A percentile compares a stretch with the other conserved stretches of the same genome.
These are phyloP conservation scores for Diaporthe citri DNA, from an alignment of 2,329 filamentous ascomycete genomes.

Conservation along the genomic window DNA sequence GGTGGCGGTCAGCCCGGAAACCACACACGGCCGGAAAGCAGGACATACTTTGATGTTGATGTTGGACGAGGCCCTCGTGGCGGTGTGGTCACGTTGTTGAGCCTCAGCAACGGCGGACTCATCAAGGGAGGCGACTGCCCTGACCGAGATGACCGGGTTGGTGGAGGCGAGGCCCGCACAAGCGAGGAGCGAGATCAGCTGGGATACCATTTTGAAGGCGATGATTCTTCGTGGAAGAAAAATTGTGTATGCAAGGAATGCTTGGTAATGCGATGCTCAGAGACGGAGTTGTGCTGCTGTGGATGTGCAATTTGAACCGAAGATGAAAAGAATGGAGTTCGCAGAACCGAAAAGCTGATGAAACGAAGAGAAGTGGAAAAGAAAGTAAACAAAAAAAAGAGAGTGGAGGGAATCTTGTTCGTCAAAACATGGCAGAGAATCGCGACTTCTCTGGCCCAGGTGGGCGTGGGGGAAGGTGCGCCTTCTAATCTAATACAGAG, in stretches of 20 bases:
- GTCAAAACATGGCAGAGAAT: neutral
- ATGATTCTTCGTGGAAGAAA: neutral
- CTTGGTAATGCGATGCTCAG: neutral
- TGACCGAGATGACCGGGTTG: conserved; percentile 43
- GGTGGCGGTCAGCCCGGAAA: too few relatives aligned
- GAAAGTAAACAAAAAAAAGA: conserved; percentile 18
- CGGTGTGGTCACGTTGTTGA: conserved; percentile 56
- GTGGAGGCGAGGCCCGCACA: conserved; percentile 41
- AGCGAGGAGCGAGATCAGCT: conserved; percentile 23
- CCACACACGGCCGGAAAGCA: neutral
- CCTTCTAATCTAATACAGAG: neutral
- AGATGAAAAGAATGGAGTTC: conserved; percentile 6
- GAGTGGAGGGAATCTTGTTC: neutral
- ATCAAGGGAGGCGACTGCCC: conserved; percentile 52
- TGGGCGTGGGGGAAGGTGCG: neutral
- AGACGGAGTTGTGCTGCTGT: neutral
- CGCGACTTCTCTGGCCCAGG: neutral
- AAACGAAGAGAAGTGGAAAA: neutral
- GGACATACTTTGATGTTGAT: conserved; percentile 53
- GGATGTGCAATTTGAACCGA: neutral
- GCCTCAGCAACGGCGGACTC: conserved; percentile 56
- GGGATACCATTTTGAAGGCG: conserved; percentile 1
- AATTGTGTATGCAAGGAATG: neutral
- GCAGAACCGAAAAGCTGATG: neutral
- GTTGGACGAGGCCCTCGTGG: conserved; percentile 54